Conservation (phyloP, 192 early-diverging fungal species). For the Spizellomyces sp. region DNA sequence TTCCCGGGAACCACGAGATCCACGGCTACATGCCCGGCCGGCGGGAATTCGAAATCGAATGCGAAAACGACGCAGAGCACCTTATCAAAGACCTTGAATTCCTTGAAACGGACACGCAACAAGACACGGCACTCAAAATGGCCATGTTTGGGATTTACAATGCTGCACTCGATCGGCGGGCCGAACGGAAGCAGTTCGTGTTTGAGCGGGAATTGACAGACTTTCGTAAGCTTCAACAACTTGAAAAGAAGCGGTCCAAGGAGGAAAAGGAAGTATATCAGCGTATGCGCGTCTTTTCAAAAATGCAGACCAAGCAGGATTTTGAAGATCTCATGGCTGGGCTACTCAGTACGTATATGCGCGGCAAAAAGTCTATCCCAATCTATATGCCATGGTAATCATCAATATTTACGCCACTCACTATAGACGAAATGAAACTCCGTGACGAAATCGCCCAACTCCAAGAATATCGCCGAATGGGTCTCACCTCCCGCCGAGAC, state of each 20-base stretch:
- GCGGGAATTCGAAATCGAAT: constrained; percentile 94
- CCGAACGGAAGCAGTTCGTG: constrained; percentile 84
- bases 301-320: constrained; percentile 80
- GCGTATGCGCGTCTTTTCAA: constrained; percentile 83
- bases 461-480: constrained; percentile 88
- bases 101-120: constrained; percentile 79
- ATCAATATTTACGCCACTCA: too few relatives aligned
- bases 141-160: constrained; percentile 95
- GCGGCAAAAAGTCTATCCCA: neutral
- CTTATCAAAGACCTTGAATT: constrained; percentile 93
- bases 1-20: constrained; percentile 94
- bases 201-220: constrained; percentile 89
- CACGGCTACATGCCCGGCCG: constrained; percentile 97
- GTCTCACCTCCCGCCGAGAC: constrained; percentile 75
- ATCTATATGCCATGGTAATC: too few relatives aligned
- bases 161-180: constrained; percentile 74
- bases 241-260: constrained; percentile 80
- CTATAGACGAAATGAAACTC: constrained; percentile 72
- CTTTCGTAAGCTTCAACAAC: constrained; percentile 72
- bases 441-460: constrained; percentile 80
- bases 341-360: constrained; percentile 48
- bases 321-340: constrained; percentile 80
- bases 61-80: constrained; percentile 94
- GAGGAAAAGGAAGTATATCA: constrained; percentile 87
- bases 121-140: constrained; percentile 89